phyloP scores from a whole-genome alignment of 805 yeast genomes.

The Candida endomychidarum region DNA sequence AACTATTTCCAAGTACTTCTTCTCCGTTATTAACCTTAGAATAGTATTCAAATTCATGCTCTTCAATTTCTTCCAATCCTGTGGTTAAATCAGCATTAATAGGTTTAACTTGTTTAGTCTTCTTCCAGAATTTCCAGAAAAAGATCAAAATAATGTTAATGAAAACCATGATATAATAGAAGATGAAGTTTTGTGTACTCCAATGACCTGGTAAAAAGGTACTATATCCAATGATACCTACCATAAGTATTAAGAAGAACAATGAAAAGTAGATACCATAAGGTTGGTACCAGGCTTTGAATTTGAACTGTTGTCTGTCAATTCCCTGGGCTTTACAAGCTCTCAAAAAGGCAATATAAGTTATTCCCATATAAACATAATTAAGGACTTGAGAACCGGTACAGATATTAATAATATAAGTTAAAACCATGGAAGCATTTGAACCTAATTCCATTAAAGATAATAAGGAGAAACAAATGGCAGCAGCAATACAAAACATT shows the following conservation, averaged over 20 bases:
- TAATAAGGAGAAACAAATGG: constrained; percentile 22
- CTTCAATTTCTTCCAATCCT: constrained; percentile 48
- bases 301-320: constrained; percentile 37
- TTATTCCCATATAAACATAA: constrained; percentile 44
- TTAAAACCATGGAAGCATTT: constrained; percentile 35
- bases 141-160: constrained; percentile 30
- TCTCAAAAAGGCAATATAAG: constrained; percentile 43
- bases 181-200: constrained; percentile 60
- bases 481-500: constrained; percentile 50
- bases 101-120: constrained; percentile 37
- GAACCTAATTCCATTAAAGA: constrained; percentile 27
- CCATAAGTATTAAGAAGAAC: constrained; percentile 32
- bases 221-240: constrained; percentile 66
- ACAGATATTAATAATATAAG: constrained; percentile 46
- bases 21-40: constrained; percentile 8
- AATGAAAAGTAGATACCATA: constrained; percentile 33
- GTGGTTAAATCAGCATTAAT: constrained; percentile 45
- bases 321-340: constrained; percentile 40
- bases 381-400: constrained; percentile 49
- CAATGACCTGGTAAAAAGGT: constrained; percentile 61
- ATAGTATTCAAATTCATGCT: constrained; percentile 40
- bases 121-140: constrained; percentile 36
- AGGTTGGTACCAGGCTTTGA: constrained; percentile 44
- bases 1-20: background rate
- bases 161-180: constrained; percentile 71